Evolutionary conservation across 2,329 filamentous ascomycete species (phyloP).

Genomic region (Nemania diffusa): DNA sequence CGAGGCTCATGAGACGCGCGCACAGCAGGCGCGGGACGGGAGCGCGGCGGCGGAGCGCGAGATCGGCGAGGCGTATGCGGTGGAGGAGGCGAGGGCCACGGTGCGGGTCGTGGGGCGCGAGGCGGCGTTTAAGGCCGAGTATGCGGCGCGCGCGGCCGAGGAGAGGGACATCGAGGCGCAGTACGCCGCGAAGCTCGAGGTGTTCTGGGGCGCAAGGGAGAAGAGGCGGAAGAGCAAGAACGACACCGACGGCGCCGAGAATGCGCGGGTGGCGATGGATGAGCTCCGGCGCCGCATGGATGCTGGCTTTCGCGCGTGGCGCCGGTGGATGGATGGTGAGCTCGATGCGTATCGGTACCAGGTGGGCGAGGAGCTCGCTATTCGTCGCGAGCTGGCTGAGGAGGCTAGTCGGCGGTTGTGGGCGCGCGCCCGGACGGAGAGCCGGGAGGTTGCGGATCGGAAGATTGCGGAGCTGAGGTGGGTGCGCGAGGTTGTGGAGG

Average conservation of each 20-base stretch:
- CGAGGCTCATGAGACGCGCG: constrained; percentile 38
- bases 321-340: constrained; percentile 55
- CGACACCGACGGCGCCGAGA: constrained; percentile 47
- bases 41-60: constrained; percentile 42
- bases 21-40: constrained; percentile 41
- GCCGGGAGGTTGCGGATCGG: constrained; percentile 48
- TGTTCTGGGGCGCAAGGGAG: constrained; percentile 53
- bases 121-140: constrained; percentile 53
- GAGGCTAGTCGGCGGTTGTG: constrained; percentile 49
- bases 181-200: constrained; percentile 54
- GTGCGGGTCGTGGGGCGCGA: constrained; percentile 51
- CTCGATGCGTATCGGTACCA: constrained; percentile 51
- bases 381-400: constrained; percentile 57
- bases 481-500: constrained; percentile 57
- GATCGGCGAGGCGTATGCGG: constrained; percentile 47
- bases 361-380: constrained; percentile 54
- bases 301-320: constrained; percentile 53
- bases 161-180: constrained; percentile 58
- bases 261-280: constrained; percentile 49
- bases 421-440: constrained; percentile 44
- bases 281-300: constrained; percentile 56
- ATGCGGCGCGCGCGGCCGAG: constrained; percentile 52
- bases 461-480: constrained; percentile 60
- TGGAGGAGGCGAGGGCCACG: constrained; percentile 43
- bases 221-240: too few relatives aligned